Base-by-base conservation (phyloP, 148 eudicot genomes). In the Tetragonia tetragonoides region DNA sequence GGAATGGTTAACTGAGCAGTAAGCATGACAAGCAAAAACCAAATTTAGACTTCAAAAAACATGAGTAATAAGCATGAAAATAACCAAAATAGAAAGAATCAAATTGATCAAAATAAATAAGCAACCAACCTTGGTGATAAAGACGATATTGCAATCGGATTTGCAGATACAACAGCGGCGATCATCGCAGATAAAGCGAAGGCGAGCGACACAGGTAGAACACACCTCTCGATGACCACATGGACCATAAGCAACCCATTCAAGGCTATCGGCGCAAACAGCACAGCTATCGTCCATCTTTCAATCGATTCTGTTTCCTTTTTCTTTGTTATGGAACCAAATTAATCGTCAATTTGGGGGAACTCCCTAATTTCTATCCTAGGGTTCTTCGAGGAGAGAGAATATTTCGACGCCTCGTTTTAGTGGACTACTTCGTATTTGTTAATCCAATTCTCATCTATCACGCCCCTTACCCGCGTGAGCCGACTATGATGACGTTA, bases 171-270 rank as follows among this genome's bases (percentile, higher is more conserved):
- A 95, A 70, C 97, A 93, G 20, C 92, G 87, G 20, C 86, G 93
- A 83, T 91, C 99, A n/a, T 88, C 81, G 84, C 97, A 95, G 84
- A 95, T 90, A 78, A 93, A 93, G 23, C 99, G 97, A 74, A 95
- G 99, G 46, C 99, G 94, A 74, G 88, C 92, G 17, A 96, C 97
- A 75, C 99, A 96, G 60, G 95, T 96, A 23, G 99, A 93, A 77
- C 99, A 96, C 0, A 96, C 98, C 57, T 96, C 99, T 41, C 89
- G 88, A 80, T 96, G 98, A 20, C 97, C 98, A 34, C 99, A 93
- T 0, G 86, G 72, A 2, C 98, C 98, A 56, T 93, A 96, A 0
- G 95, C 97, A 15, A 95, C 98, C 99, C 99, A 96, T 82, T 96
- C 98, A 4, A 94, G 84, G 60, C 73, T 79, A 38, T 90, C 97